Evolutionary conservation across 2,329 filamentous ascomycete species (phyloP), one percentile per base, ranked within the genome.

Genomic region (Penicillium sp.): DNA sequence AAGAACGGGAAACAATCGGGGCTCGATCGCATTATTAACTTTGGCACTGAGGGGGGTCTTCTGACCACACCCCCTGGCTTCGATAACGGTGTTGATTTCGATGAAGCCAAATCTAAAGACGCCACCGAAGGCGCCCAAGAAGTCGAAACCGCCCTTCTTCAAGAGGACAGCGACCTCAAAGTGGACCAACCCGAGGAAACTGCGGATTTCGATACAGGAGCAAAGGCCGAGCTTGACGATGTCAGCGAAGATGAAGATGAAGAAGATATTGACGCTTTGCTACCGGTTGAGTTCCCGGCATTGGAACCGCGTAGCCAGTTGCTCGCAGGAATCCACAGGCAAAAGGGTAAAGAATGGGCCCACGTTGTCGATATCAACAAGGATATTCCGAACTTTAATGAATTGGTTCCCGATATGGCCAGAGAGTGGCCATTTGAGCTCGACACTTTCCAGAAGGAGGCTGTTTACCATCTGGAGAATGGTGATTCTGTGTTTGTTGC

Each of bases 401-500:
- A 97, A 60, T 80, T 99, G 38, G 92, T 99, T 8, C 94, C 94
- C 0, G 90, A 97, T 59, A 97, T 97, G 92, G 94, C 94, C 1
- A 85, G 89, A 62, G 89, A 95, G 62, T 99, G 92, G 90, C 92
- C 93, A 0, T 99, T 99, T 65, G 94, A 99, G 73, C 85, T 97
- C 36, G 94, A 99, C 68, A 96, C 90, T 0, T 99, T 99, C 77
- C 94, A 99, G 71, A 99, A 99, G 71, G 94, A 99, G 77, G 94
- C 94, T 6, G 90, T 99, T 2, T 99, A 97, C 72, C 94, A 97
- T 75, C 84, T 99, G 3, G 94, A 99, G 72, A 92, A 89, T 68
- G 93, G 94, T 19, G 94, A 99, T 70, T 97, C 93, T 0, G 94
- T 99, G 27, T 99, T 99, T 68, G 94, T 99, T 50, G 94, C 94